These are phyloP conservation scores for Talaromyces sp. DNA, from an alignment of 2,329 filamentous ascomycete species.

Conservation along the genomic window DNA sequence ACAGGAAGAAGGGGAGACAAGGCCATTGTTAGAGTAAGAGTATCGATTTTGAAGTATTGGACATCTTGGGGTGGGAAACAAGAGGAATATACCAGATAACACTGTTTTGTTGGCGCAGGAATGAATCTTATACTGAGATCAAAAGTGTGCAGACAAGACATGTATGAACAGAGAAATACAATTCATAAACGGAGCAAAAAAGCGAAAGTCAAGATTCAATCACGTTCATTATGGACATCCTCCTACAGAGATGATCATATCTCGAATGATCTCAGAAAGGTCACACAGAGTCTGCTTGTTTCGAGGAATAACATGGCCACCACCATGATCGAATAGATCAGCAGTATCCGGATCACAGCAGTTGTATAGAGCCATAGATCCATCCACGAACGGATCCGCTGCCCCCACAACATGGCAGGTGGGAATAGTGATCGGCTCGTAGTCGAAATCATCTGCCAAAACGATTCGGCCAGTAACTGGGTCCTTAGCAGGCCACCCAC, in stretches of 20 bases:
- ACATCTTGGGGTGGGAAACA: background rate
- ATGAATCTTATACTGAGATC: background rate
- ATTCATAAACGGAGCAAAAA: background rate
- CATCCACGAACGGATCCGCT: conserved; percentile 44
- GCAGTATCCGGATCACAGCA: conserved; percentile 48
- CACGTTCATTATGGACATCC: no score
- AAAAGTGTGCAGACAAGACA: background rate
- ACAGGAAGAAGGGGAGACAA: conserved; percentile 24
- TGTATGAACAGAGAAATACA: background rate
- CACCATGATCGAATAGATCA: conserved; percentile 49
- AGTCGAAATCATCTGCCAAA: conserved; percentile 18
- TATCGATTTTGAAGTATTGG: background rate
- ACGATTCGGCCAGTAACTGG: conserved; percentile 18
- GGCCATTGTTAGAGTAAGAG: conserved; percentile 29
- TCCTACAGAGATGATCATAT: conserved; percentile 17
- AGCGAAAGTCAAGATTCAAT: background rate
- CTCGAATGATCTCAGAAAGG: conserved; percentile 30
- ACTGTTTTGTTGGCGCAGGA: background rate
- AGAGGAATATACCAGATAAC: background rate
- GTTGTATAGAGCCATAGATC: conserved; percentile 46
- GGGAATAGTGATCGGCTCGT: conserved; percentile 24
- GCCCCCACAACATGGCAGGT: conserved; percentile 38
- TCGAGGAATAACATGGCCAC: conserved; percentile 47
- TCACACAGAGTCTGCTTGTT: conserved; percentile 35
- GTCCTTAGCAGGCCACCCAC: conserved; percentile 26